Conservation (phyloP, 805 yeast species). For the Metschnikowia borealis region DNA sequence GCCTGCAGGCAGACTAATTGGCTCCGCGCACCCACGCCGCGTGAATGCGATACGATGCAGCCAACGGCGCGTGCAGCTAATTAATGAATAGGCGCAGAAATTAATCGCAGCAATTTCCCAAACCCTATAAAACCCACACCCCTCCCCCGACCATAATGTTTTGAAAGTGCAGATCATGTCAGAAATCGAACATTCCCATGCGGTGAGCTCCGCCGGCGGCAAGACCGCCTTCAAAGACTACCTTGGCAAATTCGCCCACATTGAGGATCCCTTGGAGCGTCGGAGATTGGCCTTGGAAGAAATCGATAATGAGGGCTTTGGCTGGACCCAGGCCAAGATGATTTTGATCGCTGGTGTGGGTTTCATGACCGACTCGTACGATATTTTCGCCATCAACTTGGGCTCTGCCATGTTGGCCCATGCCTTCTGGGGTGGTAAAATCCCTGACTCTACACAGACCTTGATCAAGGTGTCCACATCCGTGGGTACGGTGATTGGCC, state of each 20-base stretch:
- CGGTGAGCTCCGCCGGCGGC: constrained; percentile 51
- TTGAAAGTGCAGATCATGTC: constrained; percentile 16
- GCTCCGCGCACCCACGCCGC: constrained; percentile 1
- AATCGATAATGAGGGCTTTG: constrained; percentile 73
- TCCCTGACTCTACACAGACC: constrained; percentile 72
- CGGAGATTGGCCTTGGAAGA: constrained; percentile 81
- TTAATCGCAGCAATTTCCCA: constrained; percentile 3
- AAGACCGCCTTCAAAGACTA: constrained; percentile 84
- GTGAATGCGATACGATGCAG: constrained; percentile 6
- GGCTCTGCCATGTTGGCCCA: constrained; percentile 75
- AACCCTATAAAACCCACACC: neutral
- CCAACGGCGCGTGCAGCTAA: constrained; percentile 3
- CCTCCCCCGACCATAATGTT: neutral
- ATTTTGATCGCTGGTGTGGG: constrained; percentile 88
- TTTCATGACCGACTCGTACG: constrained; percentile 89
- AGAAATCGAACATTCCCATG: constrained; percentile 22
- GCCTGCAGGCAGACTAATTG: neutral
- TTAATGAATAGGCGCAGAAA: constrained; percentile 2
- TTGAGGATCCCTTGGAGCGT: constrained; percentile 82
- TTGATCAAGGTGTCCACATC: constrained; percentile 84
- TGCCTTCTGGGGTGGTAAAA: constrained; percentile 63
- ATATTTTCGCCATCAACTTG: constrained; percentile 84
- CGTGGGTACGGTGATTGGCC: constrained; percentile 92
- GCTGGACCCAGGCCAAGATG: constrained; percentile 81
- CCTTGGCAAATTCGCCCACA: constrained; percentile 73